Conservation (phyloP, 192 early-diverging fungal genomes). For the Backusella australiensis region DNA sequence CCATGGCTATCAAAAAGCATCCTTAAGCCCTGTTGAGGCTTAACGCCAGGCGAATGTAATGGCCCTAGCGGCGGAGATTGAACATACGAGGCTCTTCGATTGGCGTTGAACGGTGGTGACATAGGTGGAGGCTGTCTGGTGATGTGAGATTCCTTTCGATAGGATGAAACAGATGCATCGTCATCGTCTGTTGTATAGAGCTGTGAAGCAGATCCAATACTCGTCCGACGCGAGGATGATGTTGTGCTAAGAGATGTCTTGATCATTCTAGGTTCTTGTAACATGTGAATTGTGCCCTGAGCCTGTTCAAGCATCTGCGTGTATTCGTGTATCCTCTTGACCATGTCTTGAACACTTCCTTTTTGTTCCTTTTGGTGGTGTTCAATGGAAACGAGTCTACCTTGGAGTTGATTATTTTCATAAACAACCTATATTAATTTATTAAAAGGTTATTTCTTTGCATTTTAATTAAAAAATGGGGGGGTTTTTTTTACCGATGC, state of each 20-base stretch:
- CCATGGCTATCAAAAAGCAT: conserved; percentile 8
- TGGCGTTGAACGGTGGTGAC: background rate
- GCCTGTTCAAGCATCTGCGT: conserved; percentile 30
- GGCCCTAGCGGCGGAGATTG: background rate
- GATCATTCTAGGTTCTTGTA: conserved; percentile 21
- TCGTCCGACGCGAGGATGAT: conserved; percentile 9
- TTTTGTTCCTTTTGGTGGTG: conserved; percentile 20
- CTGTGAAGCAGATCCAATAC: conserved; percentile 4
- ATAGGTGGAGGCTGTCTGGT: background rate
- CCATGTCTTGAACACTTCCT: conserved; percentile 29
- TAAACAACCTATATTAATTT: conserved; percentile 19
- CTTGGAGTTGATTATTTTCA: conserved; percentile 27
- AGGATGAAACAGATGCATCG: background rate
- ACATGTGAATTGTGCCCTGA: conserved; percentile 28
- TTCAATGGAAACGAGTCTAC: conserved; percentile 22
- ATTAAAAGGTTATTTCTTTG: too few relatives aligned
- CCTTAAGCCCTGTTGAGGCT: conserved; percentile 1
- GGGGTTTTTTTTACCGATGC: conserved; percentile 14
- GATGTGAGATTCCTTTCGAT: background rate
- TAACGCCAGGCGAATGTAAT: background rate
- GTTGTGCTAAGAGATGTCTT: background rate
- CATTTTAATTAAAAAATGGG: too few relatives aligned
- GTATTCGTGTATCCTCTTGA: conserved; percentile 27
- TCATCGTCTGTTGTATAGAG: conserved; percentile 24
- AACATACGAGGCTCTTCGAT: background rate